These are phyloP conservation scores for Ophiostoma perfectum DNA, from an alignment of 2,329 filamentous ascomycete species.

Conservation along the genomic window DNA sequence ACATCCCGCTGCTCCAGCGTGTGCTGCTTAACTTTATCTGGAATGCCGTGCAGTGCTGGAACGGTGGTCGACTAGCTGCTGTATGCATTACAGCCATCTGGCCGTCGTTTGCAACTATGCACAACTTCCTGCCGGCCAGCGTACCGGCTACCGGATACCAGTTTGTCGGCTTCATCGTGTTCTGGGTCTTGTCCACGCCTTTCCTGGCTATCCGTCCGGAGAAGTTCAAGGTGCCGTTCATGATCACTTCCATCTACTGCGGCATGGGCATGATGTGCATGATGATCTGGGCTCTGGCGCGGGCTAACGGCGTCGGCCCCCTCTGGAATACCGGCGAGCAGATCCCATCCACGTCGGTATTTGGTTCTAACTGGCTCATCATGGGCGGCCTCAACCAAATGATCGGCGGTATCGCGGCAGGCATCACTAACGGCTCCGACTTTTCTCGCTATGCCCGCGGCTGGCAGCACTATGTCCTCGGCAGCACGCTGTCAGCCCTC, in stretches of 20 bases:
- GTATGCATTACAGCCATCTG: conserved; percentile 32
- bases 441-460: conserved; percentile 41
- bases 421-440: conserved; percentile 42
- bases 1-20: conserved; percentile 44
- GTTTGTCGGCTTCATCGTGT: conserved; percentile 33
- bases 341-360: background rate
- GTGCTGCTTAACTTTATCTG: conserved; percentile 48
- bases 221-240: conserved; percentile 34
- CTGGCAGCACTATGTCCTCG: conserved; percentile 42
- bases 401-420: conserved; percentile 42
- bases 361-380: background rate
- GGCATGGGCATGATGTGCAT: conserved; percentile 32
- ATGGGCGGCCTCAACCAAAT: conserved; percentile 36
- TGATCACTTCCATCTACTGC: conserved; percentile 32
- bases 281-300: conserved; percentile 36
- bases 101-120: conserved; percentile 29
- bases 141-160: conserved; percentile 33
- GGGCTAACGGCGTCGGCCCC: conserved; percentile 33
- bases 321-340: conserved; percentile 26
- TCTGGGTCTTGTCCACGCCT: conserved; percentile 33
- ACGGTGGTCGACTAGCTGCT: conserved; percentile 36
- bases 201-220: conserved; percentile 42
- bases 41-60: conserved; percentile 44
- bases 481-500: conserved; percentile 28
- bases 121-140: conserved; percentile 29